Evolutionary conservation across 1,284 basidiomycete species (phyloP).

Genomic region (Somion occarium): DNA sequence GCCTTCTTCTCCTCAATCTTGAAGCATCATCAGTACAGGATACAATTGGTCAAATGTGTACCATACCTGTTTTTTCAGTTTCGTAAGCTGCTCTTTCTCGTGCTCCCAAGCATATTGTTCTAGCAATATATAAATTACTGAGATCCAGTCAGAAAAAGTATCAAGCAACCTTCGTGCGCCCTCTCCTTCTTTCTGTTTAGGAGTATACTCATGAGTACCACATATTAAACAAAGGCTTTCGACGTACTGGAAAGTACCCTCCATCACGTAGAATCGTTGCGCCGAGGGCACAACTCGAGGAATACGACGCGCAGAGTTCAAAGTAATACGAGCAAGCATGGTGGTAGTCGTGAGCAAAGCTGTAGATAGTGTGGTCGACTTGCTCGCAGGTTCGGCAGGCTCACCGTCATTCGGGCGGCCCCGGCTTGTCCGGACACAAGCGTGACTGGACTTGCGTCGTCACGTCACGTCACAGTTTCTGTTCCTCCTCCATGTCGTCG

Average conservation of each 20-base stretch:
- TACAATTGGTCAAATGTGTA: too few relatives aligned
- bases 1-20: conserved; percentile 56
- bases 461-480: conserved; percentile 26
- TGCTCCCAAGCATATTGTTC: conserved; percentile 57
- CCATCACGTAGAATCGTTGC: conserved; percentile 31
- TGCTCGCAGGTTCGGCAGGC: conserved; percentile 1
- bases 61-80: conserved; percentile 52
- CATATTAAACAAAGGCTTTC: conserved; percentile 30
- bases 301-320: conserved; percentile 36
- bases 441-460: conserved; percentile 14
- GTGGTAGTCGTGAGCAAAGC: conserved; percentile 14
- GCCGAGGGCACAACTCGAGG: conserved; percentile 31
- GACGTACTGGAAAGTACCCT: conserved; percentile 42
- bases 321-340: conserved; percentile 45
- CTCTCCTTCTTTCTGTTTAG: conserved; percentile 62
- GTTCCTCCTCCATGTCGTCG: conserved; percentile 49
- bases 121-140: conserved; percentile 20
- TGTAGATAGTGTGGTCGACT: not conserved
- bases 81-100: conserved; percentile 51
- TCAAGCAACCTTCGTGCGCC: conserved; percentile 60
- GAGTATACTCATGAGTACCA: conserved; percentile 13
- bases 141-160: not conserved
- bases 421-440: conserved; percentile 5
- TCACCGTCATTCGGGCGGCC: conserved; percentile 2
- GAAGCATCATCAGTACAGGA: too few relatives aligned